A percentile compares a stretch with the other conserved stretches of the same genome.
These are phyloP conservation scores for Multifurca ochricompacta DNA, from an alignment of 768 basidiomycete genomes.

Conservation along the genomic window DNA sequence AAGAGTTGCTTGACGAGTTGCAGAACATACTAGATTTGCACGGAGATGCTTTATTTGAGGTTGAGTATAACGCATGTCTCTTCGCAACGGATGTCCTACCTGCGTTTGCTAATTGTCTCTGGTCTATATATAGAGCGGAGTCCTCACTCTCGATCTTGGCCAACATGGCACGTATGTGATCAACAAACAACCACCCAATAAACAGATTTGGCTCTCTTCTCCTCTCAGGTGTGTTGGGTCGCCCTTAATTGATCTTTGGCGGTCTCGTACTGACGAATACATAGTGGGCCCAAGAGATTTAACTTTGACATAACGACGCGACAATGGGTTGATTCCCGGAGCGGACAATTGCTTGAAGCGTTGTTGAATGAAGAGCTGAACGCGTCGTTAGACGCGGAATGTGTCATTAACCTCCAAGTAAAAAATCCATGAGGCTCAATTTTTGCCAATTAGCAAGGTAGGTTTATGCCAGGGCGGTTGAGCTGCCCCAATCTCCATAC, in stretches of 20 bases:
- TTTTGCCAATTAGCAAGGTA: background rate
- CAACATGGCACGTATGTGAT: constrained; percentile 84
- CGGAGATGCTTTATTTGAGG: constrained; percentile 56
- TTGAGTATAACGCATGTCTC: constrained; percentile 62
- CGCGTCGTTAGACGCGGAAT: constrained; percentile 30
- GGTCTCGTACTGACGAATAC: background rate
- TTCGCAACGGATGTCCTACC: constrained; percentile 41
- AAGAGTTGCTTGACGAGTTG: constrained; percentile 59
- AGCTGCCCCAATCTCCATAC: background rate
- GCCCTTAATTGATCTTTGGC: background rate
- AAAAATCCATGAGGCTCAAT: background rate
- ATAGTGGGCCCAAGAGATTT: constrained; percentile 88
- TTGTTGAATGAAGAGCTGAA: constrained; percentile 69
- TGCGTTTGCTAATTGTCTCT: background rate
- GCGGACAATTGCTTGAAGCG: constrained; percentile 48
- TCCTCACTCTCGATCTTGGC: constrained; percentile 74
- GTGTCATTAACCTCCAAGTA: background rate
- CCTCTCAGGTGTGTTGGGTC: constrained; percentile 57
- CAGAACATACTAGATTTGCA: constrained; percentile 63
- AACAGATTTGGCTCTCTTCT: constrained; percentile 94
- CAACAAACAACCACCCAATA: constrained; percentile 96
- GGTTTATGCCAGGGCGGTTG: background rate
- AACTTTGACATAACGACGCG: constrained; percentile 54
- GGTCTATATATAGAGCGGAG: constrained; percentile 62
- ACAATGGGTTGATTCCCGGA: constrained; percentile 73